Base-by-base conservation (phyloP, 2,329 filamentous ascomycete species). In the Botrytis cinerea region DNA sequence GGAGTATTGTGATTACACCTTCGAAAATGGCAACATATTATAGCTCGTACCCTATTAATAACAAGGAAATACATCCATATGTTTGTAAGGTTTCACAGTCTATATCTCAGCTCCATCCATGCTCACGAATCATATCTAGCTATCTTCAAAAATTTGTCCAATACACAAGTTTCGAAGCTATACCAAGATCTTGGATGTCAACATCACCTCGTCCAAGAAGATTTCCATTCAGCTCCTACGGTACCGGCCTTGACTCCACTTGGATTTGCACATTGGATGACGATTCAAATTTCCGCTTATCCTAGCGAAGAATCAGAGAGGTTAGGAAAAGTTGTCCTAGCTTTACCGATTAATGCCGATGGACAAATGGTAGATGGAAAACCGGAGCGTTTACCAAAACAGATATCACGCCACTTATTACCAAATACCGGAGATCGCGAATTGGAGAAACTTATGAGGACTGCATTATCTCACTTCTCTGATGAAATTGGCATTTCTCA, bases 21-120 rank as follows among this genome's bases (percentile, higher is more conserved):
- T 84, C 88, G 8, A 96, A 96, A 83, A 87, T 97, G 84, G 86
- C 88, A 22, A 86, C 87, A 66, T 93, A 95, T 77, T 97, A 97
- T 80, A 85, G 87, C 25, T 87, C 88, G 71, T 92, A 92, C 73
- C 86, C 86, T 69, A 81, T 94, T 2, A 83, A 88, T 0, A 83
- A 32, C 25, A 68, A 86, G 22, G 94, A 97, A 78, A 84, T 86
- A 4, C 91, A 93, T 80, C 90, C 89, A 2, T 94, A 93, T 84
- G 82, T 87, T 76, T 86, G 91, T 91, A 82, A 82, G 86, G 80
- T n/a, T 54, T 74, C 8, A 25, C 22, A 20, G 22, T 14, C n/a
- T 57, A 40, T 64, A 48, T 22, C 12, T 57, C 57, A 35, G 28
- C 66, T 38, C 38, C 68, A 25, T 28, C 4, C 18, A 12, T 75